Evolutionary conservation across 2,329 filamentous ascomycete genomes (phyloP).

Genomic region (Exserohilum turcica): DNA sequence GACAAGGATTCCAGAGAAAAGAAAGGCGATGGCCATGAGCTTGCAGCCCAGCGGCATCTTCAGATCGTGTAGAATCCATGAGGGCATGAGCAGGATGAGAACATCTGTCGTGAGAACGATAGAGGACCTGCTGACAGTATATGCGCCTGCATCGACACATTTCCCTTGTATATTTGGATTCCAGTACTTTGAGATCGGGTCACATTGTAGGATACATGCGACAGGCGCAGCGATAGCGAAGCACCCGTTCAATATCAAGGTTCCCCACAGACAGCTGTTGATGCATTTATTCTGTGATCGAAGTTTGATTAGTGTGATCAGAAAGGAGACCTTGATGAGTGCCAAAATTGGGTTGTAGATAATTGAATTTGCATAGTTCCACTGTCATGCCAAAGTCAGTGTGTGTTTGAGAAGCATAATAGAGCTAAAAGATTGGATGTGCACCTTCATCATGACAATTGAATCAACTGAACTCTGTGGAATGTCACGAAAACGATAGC

Average conservation of each 20-base stretch:
- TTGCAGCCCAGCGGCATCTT: slow-evolving; percentile 24
- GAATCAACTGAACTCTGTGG: slow-evolving; percentile 17
- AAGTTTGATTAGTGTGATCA: slow-evolving; percentile 26
- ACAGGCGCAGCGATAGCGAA: slow-evolving; percentile 23
- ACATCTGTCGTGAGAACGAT: slow-evolving; percentile 26
- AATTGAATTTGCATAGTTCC: slow-evolving; percentile 21
- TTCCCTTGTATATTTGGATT: slow-evolving; percentile 24
- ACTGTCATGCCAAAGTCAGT: slow-evolving; percentile 4
- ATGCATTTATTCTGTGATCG: slow-evolving; percentile 23
- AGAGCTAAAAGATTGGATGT: background rate
- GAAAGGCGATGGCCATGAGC: slow-evolving; percentile 22
- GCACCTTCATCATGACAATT: slow-evolving; percentile 10
- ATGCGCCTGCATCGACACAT: slow-evolving; percentile 17
- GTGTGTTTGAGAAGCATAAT: background rate
- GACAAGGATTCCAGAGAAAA: slow-evolving; percentile 24
- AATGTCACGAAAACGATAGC: slow-evolving; percentile 22
- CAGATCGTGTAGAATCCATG: slow-evolving; percentile 27
- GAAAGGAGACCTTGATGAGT: slow-evolving; percentile 22
- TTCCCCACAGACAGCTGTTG: slow-evolving; percentile 19
- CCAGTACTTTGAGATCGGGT: slow-evolving; percentile 36
- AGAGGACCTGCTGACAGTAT: slow-evolving; percentile 18
- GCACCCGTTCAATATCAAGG: slow-evolving; percentile 17
- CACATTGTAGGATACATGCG: slow-evolving; percentile 35
- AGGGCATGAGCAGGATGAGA: slow-evolving; percentile 26
- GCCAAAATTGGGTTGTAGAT: slow-evolving; percentile 30